Evolutionary conservation across 2,329 filamentous ascomycete genomes (phyloP).

Genomic region (Acarospora socialis): DNA sequence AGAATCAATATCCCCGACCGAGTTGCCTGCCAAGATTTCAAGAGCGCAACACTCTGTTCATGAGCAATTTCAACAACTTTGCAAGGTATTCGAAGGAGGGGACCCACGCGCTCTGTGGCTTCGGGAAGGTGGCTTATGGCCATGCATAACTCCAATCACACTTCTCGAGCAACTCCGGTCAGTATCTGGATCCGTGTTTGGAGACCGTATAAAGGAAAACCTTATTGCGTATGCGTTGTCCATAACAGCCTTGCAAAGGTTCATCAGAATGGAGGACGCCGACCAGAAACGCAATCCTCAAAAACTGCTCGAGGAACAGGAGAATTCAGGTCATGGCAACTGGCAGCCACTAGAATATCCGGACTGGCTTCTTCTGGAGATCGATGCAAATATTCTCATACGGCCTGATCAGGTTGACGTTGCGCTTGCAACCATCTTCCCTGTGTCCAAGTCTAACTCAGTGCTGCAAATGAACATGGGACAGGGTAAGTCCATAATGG

Average conservation of each 20-base stretch:
- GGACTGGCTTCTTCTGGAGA: slow-evolving; percentile 49
- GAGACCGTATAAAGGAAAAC: slow-evolving; percentile 21
- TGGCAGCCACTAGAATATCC: slow-evolving; percentile 41
- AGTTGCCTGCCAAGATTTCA: slow-evolving; percentile 13
- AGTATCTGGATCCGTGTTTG: slow-evolving; percentile 19
- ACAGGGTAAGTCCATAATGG: too few relatives aligned
- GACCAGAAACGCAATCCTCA: slow-evolving; percentile 18
- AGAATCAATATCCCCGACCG: slow-evolving; percentile 1
- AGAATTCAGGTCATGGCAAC: slow-evolving; percentile 26
- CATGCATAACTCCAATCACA: slow-evolving; percentile 24
- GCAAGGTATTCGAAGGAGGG: slow-evolving; percentile 12
- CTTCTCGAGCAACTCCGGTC: slow-evolving; percentile 32
- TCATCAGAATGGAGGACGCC: slow-evolving; percentile 30
- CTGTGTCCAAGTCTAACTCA: background rate
- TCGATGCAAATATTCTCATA: slow-evolving; percentile 49
- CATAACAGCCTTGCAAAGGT: slow-evolving; percentile 29
- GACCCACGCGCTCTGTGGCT: slow-evolving; percentile 27
- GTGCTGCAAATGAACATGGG: slow-evolving; percentile 11
- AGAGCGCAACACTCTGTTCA: slow-evolving; percentile 14
- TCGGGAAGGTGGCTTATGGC: slow-evolving; percentile 26
- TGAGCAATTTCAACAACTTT: slow-evolving; percentile 10
- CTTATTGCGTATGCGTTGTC: slow-evolving; percentile 28
- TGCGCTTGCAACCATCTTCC: slow-evolving; percentile 39
- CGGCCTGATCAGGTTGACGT: slow-evolving; percentile 46
- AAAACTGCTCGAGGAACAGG: slow-evolving; percentile 24